Base-by-base conservation (phyloP, 1,284 basidiomycete genomes). In the Lentinus polychrous region DNA sequence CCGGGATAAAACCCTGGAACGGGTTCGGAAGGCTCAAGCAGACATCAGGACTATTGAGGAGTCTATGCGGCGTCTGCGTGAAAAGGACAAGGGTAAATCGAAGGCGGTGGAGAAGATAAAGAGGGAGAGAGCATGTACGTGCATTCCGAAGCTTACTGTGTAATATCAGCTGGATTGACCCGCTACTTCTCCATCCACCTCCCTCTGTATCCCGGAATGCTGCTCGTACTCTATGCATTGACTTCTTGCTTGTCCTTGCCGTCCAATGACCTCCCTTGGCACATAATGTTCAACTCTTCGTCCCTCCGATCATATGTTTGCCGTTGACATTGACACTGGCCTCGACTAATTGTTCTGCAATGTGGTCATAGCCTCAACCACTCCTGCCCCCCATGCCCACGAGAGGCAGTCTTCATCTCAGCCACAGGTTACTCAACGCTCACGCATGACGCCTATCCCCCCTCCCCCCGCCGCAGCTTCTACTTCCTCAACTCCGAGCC, bases 41-140 rank as follows among this genome's bases (percentile, higher is more conserved):
- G 86, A 89, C 70, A 66, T 86, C 55, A 75, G 73, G 60, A 73
- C 74, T 53, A 79, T 84, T 54, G 79, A 82, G 55, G 83, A 81
- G 63, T 81, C 78, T 41, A 80, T 83, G 75, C 73, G 79, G 48
- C 73, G 77, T 53, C 75, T 86, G 68, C 82, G 76, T 68, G 85
- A 84, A 68, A 81, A 76, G 64, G 82, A 82, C 66, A 86, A 86
- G 66, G 81, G 81, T 2, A 88, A 90, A 65, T 78, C 76, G 39
- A 85, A 76, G 66, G 78, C 76, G 24, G 60, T 76, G 43, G 81
- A 83, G 52, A 85, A 78, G 66, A 68, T 80, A 45, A 85, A 83
- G 66, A 77, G 75, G 54, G 86, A 83, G 60, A 78, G 72, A 62
- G 86, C 77, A 59, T 81, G 81, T 87, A 70, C 67, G 85, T 84